Conservation (phyloP, 2,329 filamentous ascomycete genomes). For the Nigrospora osmanthi region DNA sequence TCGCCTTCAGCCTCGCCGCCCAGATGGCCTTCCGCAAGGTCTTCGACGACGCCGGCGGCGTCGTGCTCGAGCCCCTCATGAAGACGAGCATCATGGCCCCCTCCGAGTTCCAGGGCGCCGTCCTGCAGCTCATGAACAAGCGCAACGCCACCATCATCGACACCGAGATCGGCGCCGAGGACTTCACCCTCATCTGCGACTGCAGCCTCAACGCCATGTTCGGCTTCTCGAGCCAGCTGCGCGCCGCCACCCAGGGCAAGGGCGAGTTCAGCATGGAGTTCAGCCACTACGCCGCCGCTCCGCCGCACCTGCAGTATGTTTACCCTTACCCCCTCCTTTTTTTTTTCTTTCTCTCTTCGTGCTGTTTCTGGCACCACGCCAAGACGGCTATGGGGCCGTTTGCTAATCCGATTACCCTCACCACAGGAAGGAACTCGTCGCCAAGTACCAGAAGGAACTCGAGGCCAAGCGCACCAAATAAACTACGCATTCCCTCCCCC, state of each 20-base stretch:
- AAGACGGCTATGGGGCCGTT: too few relatives aligned
- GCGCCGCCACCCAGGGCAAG: conserved; percentile 94
- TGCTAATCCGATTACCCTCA: conserved; percentile 13
- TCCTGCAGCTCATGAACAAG: conserved; percentile 95
- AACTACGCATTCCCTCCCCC: too few relatives aligned
- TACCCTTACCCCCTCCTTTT: background rate
- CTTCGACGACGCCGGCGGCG: conserved; percentile 71
- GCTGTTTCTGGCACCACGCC: too few relatives aligned
- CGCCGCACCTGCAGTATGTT: conserved; percentile 79
- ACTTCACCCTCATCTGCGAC: conserved; percentile 88
- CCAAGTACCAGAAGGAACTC: conserved; percentile 51
- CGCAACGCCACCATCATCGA: conserved; percentile 91
- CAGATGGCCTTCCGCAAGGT: conserved; percentile 96
- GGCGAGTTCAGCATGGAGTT: conserved; percentile 99
- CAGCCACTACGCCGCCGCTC: conserved; percentile 84
- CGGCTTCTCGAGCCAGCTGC: conserved; percentile 84
- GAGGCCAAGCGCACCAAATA: conserved; percentile 49
- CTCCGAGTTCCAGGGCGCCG: conserved; percentile 94
- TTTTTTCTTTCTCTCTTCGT: background rate
- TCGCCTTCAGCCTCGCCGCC: conserved; percentile 89
- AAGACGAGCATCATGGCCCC: conserved; percentile 95
- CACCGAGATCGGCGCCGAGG: conserved; percentile 86
- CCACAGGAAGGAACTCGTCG: conserved; percentile 47
- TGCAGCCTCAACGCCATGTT: conserved; percentile 97
- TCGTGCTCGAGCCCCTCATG: conserved; percentile 93